A percentile compares a stretch with the other conserved stretches of the same genome.
These are phyloP conservation scores for Tanacetum coccineum DNA, from an alignment of 129 eudicot species.

Conservation along the genomic window DNA sequence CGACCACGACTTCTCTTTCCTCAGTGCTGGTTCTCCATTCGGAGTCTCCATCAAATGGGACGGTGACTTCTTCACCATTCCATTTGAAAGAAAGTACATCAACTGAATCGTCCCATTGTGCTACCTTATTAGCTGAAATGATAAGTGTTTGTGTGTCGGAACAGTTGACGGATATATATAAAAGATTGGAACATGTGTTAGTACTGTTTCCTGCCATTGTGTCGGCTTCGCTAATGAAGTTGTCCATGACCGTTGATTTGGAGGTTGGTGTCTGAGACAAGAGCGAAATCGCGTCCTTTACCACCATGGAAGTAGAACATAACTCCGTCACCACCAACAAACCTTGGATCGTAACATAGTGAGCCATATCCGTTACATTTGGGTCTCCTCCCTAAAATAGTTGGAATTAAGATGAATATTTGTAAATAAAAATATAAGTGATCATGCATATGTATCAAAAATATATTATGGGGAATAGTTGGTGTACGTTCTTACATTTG, in stretches of 20 bases:
- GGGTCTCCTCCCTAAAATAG: slow-evolving; percentile 44
- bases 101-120: slow-evolving; percentile 42
- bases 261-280: slow-evolving; percentile 56
- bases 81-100: slow-evolving; percentile 48
- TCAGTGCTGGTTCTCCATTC: slow-evolving; percentile 41
- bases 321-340: slow-evolving; percentile 66
- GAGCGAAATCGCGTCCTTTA: slow-evolving; percentile 45
- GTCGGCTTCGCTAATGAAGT: slow-evolving; percentile 55
- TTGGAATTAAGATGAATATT: no score
- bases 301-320: slow-evolving; percentile 75
- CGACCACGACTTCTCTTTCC: slow-evolving; percentile 37
- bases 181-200: slow-evolving; percentile 73
- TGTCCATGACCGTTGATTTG: slow-evolving; percentile 70
- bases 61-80: slow-evolving; percentile 34
- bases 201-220: slow-evolving; percentile 51
- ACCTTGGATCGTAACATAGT: slow-evolving; percentile 61
- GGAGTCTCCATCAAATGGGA: slow-evolving; percentile 49
- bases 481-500: slow-evolving; percentile 40
- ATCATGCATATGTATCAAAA: no score
- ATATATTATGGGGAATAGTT: no score
- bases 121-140: slow-evolving; percentile 42
- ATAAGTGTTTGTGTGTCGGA: slow-evolving; percentile 48
- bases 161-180: slow-evolving; percentile 44
- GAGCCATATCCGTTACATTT: slow-evolving; percentile 48
- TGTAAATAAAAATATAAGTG: no score